phyloP scores from a whole-genome alignment of 2,329 filamentous ascomycete species.

The Aspergillus sp. region DNA sequence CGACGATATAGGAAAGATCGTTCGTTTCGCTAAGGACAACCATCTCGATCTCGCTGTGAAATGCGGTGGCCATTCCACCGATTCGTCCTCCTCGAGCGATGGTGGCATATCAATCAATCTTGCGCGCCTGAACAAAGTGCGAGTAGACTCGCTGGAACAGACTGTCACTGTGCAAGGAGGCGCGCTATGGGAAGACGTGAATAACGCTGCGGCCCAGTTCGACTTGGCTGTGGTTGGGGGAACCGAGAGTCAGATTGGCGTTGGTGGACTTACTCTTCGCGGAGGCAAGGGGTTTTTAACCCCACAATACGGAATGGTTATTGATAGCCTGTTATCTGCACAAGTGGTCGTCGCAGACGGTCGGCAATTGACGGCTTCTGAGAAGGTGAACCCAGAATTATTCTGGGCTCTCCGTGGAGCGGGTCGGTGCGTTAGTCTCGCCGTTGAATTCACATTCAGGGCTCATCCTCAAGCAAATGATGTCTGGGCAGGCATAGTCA shows the following conservation, averaged over 20 bases:
- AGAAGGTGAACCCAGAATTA: constrained; percentile 44
- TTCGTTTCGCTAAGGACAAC: constrained; percentile 42
- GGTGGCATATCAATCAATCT: constrained; percentile 59
- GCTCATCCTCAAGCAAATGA: constrained; percentile 16
- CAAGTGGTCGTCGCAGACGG: constrained; percentile 40
- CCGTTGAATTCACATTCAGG: constrained; percentile 38
- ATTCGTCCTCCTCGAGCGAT: constrained; percentile 50
- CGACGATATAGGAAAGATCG: neutral
- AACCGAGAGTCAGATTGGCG: constrained; percentile 59
- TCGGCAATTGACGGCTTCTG: constrained; percentile 34
- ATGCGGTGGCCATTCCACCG: constrained; percentile 59
- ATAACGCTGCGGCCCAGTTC: constrained; percentile 50
- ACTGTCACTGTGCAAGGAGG: constrained; percentile 54
- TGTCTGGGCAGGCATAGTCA: neutral
- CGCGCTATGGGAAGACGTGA: constrained; percentile 55
- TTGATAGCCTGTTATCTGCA: constrained; percentile 46
- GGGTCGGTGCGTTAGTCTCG: constrained; percentile 42
- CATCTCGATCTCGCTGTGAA: constrained; percentile 53
- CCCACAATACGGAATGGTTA: constrained; percentile 52
- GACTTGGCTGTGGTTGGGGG: constrained; percentile 59
- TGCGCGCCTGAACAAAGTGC: constrained; percentile 50
- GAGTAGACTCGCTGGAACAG: constrained; percentile 46
- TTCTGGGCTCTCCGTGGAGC: constrained; percentile 49
- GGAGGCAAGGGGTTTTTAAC: constrained; percentile 58
- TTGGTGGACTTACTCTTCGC: constrained; percentile 57